These are phyloP conservation scores for Pontederia paniculata DNA, from an alignment of 176 grass and related monocot genomes.

Conservation along the genomic window DNA sequence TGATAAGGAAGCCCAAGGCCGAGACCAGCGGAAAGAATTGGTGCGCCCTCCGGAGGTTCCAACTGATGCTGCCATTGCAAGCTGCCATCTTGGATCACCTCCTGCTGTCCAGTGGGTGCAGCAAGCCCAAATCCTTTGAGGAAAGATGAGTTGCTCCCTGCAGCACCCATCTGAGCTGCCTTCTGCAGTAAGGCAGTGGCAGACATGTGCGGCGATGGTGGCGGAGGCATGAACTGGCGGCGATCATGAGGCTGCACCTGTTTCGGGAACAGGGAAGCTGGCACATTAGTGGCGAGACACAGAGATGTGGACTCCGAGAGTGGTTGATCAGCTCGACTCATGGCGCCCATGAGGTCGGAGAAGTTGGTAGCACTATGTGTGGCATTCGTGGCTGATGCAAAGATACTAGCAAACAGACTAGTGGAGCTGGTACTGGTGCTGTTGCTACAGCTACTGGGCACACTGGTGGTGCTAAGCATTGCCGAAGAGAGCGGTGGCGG, in stretches of 20 bases:
- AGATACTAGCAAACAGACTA: constrained; percentile 57
- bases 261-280: constrained; percentile 35
- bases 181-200: constrained; percentile 90
- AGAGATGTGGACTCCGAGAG: constrained; percentile 39
- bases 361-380: constrained; percentile 22
- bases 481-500: constrained; percentile 9
- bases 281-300: constrained; percentile 45
- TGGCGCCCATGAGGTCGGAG: constrained; percentile 7
- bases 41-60: constrained; percentile 20
- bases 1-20: constrained; percentile 59
- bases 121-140: constrained; percentile 58
- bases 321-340: constrained; percentile 9
- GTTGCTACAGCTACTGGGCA: constrained; percentile 15
- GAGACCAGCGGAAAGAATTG: constrained; percentile 65
- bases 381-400: constrained; percentile 40
- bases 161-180: constrained; percentile 80
- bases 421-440: constrained; percentile 25
- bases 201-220: constrained; percentile 69
- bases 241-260: constrained; percentile 21
- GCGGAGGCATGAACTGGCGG: constrained; percentile 36
- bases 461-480: background rate
- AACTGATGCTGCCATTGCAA: constrained; percentile 49
- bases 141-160: constrained; percentile 55
- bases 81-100: constrained; percentile 20
- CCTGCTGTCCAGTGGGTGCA: constrained; percentile 28